These are phyloP conservation scores for Luffa acutangula DNA, from an alignment of 306 rosid species.

Conservation along the genomic window DNA sequence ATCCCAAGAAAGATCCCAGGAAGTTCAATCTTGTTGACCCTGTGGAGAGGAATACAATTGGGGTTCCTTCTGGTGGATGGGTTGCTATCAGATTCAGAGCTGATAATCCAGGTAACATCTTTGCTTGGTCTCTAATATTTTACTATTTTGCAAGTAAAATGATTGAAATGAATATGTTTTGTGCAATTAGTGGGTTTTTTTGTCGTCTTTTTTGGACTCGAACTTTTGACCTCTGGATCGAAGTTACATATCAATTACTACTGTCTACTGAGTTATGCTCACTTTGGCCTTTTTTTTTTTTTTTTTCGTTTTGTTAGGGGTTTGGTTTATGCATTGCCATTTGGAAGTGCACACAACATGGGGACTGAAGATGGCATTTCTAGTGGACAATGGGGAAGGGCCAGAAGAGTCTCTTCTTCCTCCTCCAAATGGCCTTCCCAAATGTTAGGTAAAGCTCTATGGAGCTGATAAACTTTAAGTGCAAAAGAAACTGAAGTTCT, in stretches of 20 bases:
- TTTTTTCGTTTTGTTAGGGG: slow-evolving; percentile 28
- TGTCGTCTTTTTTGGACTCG: not conserved
- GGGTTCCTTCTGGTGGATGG: slow-evolving; percentile 84
- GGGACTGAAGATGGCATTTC: slow-evolving; percentile 84
- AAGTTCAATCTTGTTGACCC: slow-evolving; percentile 69
- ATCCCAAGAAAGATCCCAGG: slow-evolving; percentile 41
- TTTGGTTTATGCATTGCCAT: slow-evolving; percentile 84
- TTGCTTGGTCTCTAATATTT: not conserved
- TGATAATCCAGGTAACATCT: slow-evolving; percentile 69
- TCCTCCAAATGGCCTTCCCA: slow-evolving; percentile 65
- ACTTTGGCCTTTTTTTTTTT: not conserved
- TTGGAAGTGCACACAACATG: slow-evolving; percentile 83
- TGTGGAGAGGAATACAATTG: slow-evolving; percentile 73
- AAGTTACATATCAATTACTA: no score
- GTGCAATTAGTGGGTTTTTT: not conserved
- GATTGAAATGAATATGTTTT: not conserved
- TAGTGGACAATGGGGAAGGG: slow-evolving; percentile 77
- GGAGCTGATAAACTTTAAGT: not conserved
- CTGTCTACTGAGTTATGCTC: no score
- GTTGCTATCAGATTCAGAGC: slow-evolving; percentile 70
- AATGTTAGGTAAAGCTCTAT: slow-evolving; percentile 31
- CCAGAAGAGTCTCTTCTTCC: slow-evolving; percentile 60
- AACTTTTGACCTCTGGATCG: no score
- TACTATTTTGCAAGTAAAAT: not conserved
- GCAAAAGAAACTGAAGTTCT: not conserved